These are phyloP conservation scores for Apiotrichum gamsii DNA, from an alignment of 1,284 basidiomycete species.

Conservation along the genomic window DNA sequence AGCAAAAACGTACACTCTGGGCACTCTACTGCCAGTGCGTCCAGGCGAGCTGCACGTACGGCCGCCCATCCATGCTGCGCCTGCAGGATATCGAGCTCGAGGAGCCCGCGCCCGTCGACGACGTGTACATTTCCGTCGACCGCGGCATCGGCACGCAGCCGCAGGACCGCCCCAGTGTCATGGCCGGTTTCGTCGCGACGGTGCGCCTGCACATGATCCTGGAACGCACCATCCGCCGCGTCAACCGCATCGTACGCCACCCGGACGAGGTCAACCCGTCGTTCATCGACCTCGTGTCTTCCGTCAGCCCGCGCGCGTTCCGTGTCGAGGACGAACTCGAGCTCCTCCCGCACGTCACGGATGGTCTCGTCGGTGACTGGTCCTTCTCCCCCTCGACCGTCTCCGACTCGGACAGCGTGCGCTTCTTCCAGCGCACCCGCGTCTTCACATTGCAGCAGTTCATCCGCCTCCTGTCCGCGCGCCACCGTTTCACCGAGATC, in stretches of 20 bases:
- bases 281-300: slow-evolving; percentile 21
- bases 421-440: slow-evolving; percentile 34
- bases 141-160: slow-evolving; percentile 29
- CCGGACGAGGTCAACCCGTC: slow-evolving; percentile 7
- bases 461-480: slow-evolving; percentile 25
- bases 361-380: slow-evolving; percentile 31
- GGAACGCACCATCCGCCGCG: slow-evolving; percentile 24
- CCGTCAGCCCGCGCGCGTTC: slow-evolving; percentile 8
- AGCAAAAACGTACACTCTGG: slow-evolving; percentile 32
- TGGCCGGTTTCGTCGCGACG: slow-evolving; percentile 30
- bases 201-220: slow-evolving; percentile 33
- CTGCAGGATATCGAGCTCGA: slow-evolving; percentile 26
- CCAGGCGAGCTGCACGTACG: slow-evolving; percentile 30
- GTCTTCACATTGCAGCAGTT: slow-evolving; percentile 32
- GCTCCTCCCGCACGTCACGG: slow-evolving; percentile 25
- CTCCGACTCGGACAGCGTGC: slow-evolving; percentile 27
- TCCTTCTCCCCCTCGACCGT: slow-evolving; percentile 27
- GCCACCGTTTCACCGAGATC: slow-evolving; percentile 26
- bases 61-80: slow-evolving; percentile 28
- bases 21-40: slow-evolving; percentile 33
- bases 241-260: slow-evolving; percentile 20
- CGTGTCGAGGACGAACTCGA: slow-evolving; percentile 22
- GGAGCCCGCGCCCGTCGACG: slow-evolving; percentile 31
- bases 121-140: slow-evolving; percentile 27
- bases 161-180: slow-evolving; percentile 25